Percentiles rank a stretch among this genome's conserved stretches.
Conservation (phyloP, 371 early-diverging fungal genomes). For the Mucor mucedo region DNA sequence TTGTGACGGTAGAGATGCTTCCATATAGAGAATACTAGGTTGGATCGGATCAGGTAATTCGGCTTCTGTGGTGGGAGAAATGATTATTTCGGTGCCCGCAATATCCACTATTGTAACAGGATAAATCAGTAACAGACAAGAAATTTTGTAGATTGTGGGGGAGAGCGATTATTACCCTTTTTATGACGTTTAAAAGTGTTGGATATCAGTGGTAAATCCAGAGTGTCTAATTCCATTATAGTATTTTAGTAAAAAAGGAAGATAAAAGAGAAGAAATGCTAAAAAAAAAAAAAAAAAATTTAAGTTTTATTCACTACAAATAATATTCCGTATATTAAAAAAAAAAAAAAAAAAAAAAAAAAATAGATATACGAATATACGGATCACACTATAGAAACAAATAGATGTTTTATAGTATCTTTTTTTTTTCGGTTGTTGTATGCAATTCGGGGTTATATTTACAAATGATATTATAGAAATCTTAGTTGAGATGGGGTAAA, state of each 20-base stretch:
- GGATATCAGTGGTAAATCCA: constrained; percentile 6
- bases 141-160: background rate
- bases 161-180: background rate
- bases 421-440: background rate
- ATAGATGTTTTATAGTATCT: background rate
- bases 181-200: background rate
- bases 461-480: constrained; percentile 55
- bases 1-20: constrained; percentile 5
- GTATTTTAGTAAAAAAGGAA: background rate
- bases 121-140: background rate
- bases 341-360: background rate
- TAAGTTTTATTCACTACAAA: background rate
- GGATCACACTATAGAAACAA: background rate
- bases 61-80: constrained; percentile 2
- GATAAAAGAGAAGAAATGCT: background rate
- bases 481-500: constrained; percentile 82
- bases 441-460: background rate
- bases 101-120: background rate
- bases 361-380: background rate
- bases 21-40: constrained; percentile 14
- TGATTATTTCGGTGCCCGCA: background rate
- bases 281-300: background rate
- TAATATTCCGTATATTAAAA: constrained; percentile 10
- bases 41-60: constrained; percentile 7
- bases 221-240: background rate